phyloP scores from a whole-genome alignment of 2,329 filamentous ascomycete species.

The Alternaria hordeiaustralica region DNA sequence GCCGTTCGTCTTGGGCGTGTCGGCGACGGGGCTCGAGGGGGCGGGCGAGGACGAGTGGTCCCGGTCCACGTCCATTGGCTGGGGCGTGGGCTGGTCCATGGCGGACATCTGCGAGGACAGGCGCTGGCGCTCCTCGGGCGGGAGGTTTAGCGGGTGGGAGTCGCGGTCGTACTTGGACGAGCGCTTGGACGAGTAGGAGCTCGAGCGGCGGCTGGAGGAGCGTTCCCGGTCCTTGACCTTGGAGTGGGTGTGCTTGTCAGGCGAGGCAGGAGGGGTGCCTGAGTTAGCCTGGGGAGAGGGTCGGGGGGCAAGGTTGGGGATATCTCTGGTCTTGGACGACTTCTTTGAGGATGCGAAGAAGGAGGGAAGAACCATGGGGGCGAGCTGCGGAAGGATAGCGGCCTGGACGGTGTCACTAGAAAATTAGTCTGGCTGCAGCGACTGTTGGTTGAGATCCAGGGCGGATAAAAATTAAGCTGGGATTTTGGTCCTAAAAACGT shows the following conservation, averaged over 20 bases:
- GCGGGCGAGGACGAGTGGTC: slow-evolving; percentile 65
- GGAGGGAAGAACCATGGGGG: slow-evolving; percentile 48
- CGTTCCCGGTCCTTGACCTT: slow-evolving; percentile 42
- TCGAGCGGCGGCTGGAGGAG: slow-evolving; percentile 35
- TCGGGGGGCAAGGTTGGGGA: slow-evolving; percentile 31
- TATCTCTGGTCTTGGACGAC: slow-evolving; percentile 35
- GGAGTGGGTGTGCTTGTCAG: slow-evolving; percentile 46
- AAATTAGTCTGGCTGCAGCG: slow-evolving; percentile 36
- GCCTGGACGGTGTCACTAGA: slow-evolving; percentile 37
- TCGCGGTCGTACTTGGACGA: slow-evolving; percentile 64
- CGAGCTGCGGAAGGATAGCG: slow-evolving; percentile 26
- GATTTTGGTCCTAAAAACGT: slow-evolving; percentile 25
- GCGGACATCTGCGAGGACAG: slow-evolving; percentile 71
- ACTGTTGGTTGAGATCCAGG: slow-evolving; percentile 38
- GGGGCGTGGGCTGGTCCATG: slow-evolving; percentile 59
- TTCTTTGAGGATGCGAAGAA: slow-evolving; percentile 48
- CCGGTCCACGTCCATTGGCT: slow-evolving; percentile 79
- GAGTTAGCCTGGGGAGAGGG: slow-evolving; percentile 27
- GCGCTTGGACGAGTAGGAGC: slow-evolving; percentile 44
- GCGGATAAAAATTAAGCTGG: slow-evolving; percentile 33
- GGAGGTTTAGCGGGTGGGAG: slow-evolving; percentile 87
- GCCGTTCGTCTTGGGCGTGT: slow-evolving; percentile 58
- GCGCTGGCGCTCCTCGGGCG: slow-evolving; percentile 84
- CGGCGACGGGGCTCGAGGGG: slow-evolving; percentile 55
- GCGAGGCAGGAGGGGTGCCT: slow-evolving; percentile 46